Conservation (phyloP, 1,139 yeast species). For the Hansenula sp. region DNA sequence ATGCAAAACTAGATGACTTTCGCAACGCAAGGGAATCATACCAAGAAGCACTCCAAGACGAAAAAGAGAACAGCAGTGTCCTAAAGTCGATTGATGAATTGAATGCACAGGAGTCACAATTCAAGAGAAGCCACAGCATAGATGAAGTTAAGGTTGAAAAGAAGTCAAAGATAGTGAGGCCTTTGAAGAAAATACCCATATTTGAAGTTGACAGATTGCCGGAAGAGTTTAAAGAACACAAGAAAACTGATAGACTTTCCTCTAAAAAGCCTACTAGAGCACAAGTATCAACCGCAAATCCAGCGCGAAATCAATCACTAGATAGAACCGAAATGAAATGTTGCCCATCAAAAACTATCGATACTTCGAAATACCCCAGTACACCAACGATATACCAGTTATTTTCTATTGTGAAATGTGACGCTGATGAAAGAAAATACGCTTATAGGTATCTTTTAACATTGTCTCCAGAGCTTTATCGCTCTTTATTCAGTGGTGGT, state of each 20-base stretch:
- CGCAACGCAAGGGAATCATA: conserved; percentile 35
- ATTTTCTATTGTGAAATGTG: conserved; percentile 15
- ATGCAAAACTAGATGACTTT: conserved; percentile 31
- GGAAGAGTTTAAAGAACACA: conserved; percentile 24
- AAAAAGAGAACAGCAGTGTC: conserved; percentile 39
- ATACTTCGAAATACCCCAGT: conserved; percentile 8
- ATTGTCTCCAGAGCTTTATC: conserved; percentile 29
- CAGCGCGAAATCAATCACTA: neutral
- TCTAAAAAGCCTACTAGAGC: neutral
- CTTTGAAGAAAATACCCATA: conserved; percentile 31
- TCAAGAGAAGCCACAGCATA: conserved; percentile 18
- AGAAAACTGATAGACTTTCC: neutral
- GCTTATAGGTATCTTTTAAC: conserved; percentile 41
- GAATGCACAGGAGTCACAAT: conserved; percentile 9
- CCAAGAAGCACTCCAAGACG: conserved; percentile 39
- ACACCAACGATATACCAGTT: conserved; percentile 16
- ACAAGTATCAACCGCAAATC: neutral
- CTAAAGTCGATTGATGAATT: conserved; percentile 16
- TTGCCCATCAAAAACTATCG: too few species aligned
- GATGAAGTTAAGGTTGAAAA: conserved; percentile 10
- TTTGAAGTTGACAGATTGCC: conserved; percentile 47
- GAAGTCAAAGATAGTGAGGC: conserved; percentile 11
- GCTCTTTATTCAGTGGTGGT: conserved; percentile 35
- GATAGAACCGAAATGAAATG: too few species aligned
- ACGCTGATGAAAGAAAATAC: conserved; percentile 18